Evolutionary conservation across 2,329 filamentous ascomycete species (phyloP), one percentile per base, ranked within the genome.

Genomic region (Ceratocystis huliohia): DNA sequence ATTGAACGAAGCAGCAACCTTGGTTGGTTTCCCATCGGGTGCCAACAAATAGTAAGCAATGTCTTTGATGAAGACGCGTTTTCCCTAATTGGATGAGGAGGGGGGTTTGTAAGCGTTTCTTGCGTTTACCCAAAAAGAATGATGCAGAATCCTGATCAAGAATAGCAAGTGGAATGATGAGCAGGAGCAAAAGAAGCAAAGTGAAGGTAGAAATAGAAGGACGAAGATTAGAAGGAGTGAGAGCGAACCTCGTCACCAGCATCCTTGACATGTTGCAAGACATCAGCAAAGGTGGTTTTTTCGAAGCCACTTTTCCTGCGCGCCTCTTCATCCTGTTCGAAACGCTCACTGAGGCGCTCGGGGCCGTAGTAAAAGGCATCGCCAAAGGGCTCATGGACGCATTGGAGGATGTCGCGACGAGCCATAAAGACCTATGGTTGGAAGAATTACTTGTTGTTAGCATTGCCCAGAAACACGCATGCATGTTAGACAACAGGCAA

Each of bases 11-110:
- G 89, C 88, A 8, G 90, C 91, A 68, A 94, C 84, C 62, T 79
- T 80, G 63, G 89, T 83, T 15, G 83, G 80, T 72, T 88, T 82
- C 61, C 82, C 80, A 69, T 88, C 79, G 2, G 90, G 89, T 4
- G 91, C 88, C 70, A 96, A 81, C 70, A 96, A 81, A 76, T 97
- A 97, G 77, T 96, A 88, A 66, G 89, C 87, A 79, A 97, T 99
- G 76, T 97, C 94, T 77, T 99, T 99, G 82, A 99, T 94, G 79
- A 97, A 96, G 72, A 96, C 79, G 71, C 93, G 89, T 79, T 96
- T 96, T 72, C 86, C 88, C 89, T 95, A 71, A 65, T 69, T 37
- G 33, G 33, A 13, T 2, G 33, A 33, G 6, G 10, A 2, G 33
- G 65, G 69, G 22, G 65, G 57, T 50, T 57, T 66, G 66, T 67